Percentiles rank a stretch among this genome's conserved stretches.
phyloP scores from a whole-genome alignment of 2,329 filamentous ascomycete genomes.

The Botrytis sinoallii region DNA sequence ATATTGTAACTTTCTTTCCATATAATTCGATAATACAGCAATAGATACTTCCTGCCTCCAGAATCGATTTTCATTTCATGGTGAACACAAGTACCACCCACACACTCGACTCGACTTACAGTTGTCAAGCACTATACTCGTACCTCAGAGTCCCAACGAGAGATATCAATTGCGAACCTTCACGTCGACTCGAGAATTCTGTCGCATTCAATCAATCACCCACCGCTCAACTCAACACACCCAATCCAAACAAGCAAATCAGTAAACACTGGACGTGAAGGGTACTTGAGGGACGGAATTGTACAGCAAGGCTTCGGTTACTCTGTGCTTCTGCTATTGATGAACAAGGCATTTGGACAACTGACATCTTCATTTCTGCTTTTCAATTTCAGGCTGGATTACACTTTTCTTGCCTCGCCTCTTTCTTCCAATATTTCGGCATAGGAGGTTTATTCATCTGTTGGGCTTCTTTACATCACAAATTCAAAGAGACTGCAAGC shows the following conservation, averaged over 20 bases:
- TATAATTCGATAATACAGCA: background rate
- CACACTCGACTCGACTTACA: background rate
- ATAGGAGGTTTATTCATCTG: constrained; percentile 16
- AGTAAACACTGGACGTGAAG: background rate
- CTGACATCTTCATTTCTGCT: constrained; percentile 15
- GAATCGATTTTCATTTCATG: background rate
- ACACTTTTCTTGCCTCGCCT: constrained; percentile 9
- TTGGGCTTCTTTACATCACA: constrained; percentile 25
- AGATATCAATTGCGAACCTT: constrained; percentile 3
- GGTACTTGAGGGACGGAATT: constrained; percentile 12
- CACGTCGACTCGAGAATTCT: background rate
- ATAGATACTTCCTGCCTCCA: background rate
- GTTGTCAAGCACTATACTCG: background rate
- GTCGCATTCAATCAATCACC: constrained; percentile 3
- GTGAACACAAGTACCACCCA: background rate
- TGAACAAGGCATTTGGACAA: constrained; percentile 18
- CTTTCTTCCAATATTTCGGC: constrained; percentile 18
- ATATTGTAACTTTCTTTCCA: background rate
- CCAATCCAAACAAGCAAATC: background rate
- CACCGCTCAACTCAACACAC: background rate
- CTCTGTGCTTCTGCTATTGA: constrained; percentile 15
- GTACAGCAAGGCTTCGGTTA: constrained; percentile 9
- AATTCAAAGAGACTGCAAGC: constrained; percentile 48
- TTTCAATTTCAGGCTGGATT: constrained; percentile 18
- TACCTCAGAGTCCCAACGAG: background rate